Percentiles rank a stretch among this genome's conserved stretches.
Evolutionary conservation across 805 yeast genomes (phyloP).

Genomic region (Candida vartiovaarae): DNA sequence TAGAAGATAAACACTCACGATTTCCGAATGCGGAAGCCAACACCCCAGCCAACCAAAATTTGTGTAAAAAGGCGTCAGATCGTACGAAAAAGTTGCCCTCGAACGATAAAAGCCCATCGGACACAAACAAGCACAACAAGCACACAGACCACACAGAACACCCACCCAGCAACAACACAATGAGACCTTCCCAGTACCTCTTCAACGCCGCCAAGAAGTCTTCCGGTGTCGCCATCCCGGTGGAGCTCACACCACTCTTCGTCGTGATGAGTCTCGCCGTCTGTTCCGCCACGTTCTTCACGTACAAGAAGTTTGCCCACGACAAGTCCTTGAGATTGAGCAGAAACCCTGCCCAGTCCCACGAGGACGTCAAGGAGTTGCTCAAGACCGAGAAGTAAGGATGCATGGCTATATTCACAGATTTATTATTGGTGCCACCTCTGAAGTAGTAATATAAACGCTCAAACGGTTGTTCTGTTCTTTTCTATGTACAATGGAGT

Average conservation of each 20-base stretch:
- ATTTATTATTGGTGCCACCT: neutral
- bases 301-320: slow-evolving; percentile 41
- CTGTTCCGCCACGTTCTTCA: slow-evolving; percentile 43
- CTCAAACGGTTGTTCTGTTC: too few relatives aligned
- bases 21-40: slow-evolving; percentile 8
- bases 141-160: neutral
- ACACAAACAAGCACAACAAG: neutral
- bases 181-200: slow-evolving; percentile 44
- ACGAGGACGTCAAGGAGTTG: slow-evolving; percentile 9
- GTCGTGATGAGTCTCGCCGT: slow-evolving; percentile 49
- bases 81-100: slow-evolving; percentile 6
- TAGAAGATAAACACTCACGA: neutral
- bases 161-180: slow-evolving; percentile 14
- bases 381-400: slow-evolving; percentile 1
- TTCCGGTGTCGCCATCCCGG: slow-evolving; percentile 35
- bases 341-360: slow-evolving; percentile 36
- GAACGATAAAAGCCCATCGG: neutral
- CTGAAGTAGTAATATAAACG: too few relatives aligned
- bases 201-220: slow-evolving; percentile 39
- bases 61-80: slow-evolving; percentile 1
- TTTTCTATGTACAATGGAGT: neutral
- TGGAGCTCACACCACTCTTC: slow-evolving; percentile 52
- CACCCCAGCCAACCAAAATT: slow-evolving; percentile 12
- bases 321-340: slow-evolving; percentile 45
- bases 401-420: neutral